phyloP scores from a whole-genome alignment of 1,139 yeast species.

The Martiniozyma asiatica region DNA sequence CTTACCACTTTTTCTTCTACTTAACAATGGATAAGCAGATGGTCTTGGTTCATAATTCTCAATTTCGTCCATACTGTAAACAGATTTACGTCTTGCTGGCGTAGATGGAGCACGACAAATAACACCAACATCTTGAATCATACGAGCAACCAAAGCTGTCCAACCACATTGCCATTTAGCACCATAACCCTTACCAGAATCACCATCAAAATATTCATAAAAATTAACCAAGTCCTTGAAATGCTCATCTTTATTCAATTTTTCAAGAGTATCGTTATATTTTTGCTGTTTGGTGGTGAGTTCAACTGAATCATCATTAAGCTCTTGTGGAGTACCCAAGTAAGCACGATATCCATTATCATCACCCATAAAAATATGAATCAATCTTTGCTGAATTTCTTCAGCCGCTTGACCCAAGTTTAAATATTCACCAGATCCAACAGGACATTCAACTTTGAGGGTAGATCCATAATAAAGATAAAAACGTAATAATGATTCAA shows the following conservation, averaged over 20 bases:
- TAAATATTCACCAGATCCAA: slow-evolving; percentile 69
- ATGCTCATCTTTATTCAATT: slow-evolving; percentile 56
- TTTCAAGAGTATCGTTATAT: slow-evolving; percentile 20
- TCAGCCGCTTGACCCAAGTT: slow-evolving; percentile 91
- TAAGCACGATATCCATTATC: slow-evolving; percentile 64
- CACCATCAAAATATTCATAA: slow-evolving; percentile 90
- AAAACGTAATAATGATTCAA: slow-evolving; percentile 83
- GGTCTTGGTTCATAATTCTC: slow-evolving; percentile 43
- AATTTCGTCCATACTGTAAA: slow-evolving; percentile 26
- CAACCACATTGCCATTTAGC: slow-evolving; percentile 96
- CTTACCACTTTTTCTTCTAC: slow-evolving; percentile 59
- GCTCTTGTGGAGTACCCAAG: slow-evolving; percentile 34
- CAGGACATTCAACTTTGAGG: slow-evolving; percentile 83
- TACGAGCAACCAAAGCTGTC: slow-evolving; percentile 90
- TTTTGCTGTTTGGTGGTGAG: slow-evolving; percentile 6
- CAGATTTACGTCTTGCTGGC: slow-evolving; percentile 22
- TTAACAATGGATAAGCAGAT: slow-evolving; percentile 25
- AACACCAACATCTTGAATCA: slow-evolving; percentile 86
- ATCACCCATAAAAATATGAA: slow-evolving; percentile 67
- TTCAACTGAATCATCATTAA: slow-evolving; percentile 25
- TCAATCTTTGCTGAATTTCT: slow-evolving; percentile 79
- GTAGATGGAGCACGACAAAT: slow-evolving; percentile 35
- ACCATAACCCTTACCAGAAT: slow-evolving; percentile 89
- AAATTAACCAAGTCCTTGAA: slow-evolving; percentile 74
- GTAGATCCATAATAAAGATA: slow-evolving; percentile 83